Evolutionary conservation across 768 basidiomycete genomes (phyloP).

Genomic region (Rhizopogon roseolus): DNA sequence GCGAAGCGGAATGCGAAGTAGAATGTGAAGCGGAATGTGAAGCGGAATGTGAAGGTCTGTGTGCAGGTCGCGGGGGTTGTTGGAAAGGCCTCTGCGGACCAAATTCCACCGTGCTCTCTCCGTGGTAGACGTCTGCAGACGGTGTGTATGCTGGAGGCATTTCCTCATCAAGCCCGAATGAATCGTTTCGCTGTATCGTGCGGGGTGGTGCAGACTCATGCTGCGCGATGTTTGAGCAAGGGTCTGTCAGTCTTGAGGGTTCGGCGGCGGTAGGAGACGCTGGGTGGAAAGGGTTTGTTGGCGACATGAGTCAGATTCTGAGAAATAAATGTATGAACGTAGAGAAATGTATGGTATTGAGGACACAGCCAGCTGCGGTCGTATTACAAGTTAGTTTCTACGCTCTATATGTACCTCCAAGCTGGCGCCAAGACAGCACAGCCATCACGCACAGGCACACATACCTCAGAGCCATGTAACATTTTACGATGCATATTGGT

Average conservation of each 20-base stretch:
- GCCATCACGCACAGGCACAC: constrained; percentile 20
- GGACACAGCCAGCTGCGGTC: too few relatives aligned
- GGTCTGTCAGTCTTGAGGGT: neutral
- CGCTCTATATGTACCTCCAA: too few relatives aligned
- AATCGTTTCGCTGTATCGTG: neutral
- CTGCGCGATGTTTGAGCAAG: neutral
- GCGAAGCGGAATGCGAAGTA: constrained; percentile 4
- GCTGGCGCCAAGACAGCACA: neutral
- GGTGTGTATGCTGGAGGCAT: constrained; percentile 70
- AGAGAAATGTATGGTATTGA: neutral
- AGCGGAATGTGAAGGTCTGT: constrained; percentile 4
- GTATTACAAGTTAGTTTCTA: too few relatives aligned
- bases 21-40: constrained; percentile 4
- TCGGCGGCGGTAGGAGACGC: neutral
- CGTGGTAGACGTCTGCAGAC: constrained; percentile 43
- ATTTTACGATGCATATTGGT: too few relatives aligned
- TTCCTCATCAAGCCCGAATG: constrained; percentile 37
- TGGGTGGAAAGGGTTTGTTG: neutral
- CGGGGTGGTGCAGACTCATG: neutral
- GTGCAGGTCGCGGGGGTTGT: constrained; percentile 21
- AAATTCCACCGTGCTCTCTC: constrained; percentile 58
- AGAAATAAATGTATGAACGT: neutral
- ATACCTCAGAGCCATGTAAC: too few relatives aligned
- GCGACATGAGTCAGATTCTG: neutral
- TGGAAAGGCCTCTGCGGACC: constrained; percentile 67